These are phyloP conservation scores for Plasmodium reichenowi DNA, from an alignment of 169 alveolate species.

Conservation along the genomic window DNA sequence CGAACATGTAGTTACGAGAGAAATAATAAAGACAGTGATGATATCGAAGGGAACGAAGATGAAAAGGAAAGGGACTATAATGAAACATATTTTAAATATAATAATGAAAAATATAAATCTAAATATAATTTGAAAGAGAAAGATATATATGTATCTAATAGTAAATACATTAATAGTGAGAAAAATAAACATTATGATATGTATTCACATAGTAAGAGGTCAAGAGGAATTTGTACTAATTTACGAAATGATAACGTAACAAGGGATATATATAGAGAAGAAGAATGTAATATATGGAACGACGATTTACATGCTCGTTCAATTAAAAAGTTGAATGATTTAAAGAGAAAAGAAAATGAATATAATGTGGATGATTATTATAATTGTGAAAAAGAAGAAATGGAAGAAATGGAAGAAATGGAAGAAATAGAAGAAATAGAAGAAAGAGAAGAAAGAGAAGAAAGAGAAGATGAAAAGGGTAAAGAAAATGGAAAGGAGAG, in stretches of 20 bases:
- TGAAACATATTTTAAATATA: slow-evolving; percentile 13
- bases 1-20: slow-evolving; percentile 2
- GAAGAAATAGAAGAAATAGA: background rate
- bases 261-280: background rate
- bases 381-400: background rate
- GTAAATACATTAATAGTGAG: slow-evolving; percentile 20
- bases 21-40: background rate
- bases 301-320: background rate
- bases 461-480: background rate
- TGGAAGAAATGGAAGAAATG: slow-evolving; percentile 1
- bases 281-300: slow-evolving; percentile 19
- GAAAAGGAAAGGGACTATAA: slow-evolving; percentile 10
- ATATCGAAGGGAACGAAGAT: background rate
- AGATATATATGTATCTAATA: background rate
- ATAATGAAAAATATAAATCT: slow-evolving; percentile 21
- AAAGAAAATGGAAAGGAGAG: background rate
- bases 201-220: slow-evolving; percentile 11
- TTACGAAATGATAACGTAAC: slow-evolving; percentile 22
- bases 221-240: background rate
- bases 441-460: background rate
- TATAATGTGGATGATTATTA: background rate
- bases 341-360: slow-evolving; percentile 23
- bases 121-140: background rate
- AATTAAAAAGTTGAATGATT: slow-evolving; percentile 2
- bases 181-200: background rate